Evolutionary conservation across 805 yeast genomes (phyloP), one percentile per base, ranked within the genome.

Genomic region (Saturnispora hagleri): DNA sequence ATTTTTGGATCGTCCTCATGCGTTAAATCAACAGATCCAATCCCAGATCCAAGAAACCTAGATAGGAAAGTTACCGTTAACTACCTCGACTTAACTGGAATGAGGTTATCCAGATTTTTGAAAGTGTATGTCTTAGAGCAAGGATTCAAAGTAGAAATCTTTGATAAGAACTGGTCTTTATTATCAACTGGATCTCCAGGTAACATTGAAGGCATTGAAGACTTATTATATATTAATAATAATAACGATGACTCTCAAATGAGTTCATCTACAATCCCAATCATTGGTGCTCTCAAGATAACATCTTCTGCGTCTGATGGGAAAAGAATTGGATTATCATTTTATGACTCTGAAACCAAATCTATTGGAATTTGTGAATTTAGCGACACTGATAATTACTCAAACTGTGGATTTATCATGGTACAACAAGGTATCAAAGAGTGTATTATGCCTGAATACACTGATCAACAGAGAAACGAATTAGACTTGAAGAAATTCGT

Each of bases 371-470:
- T 89, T 48, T 69, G 84, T 17, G 95, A 90, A 63, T 85, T 91
- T 57, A 77, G 77, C 9, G 99, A 93, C 64, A 89, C 88, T 62
- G 98, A 91, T 46, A 73, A 89, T 9, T 89, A 79, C 59, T 82
- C 96, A 1, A 91, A 90, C 62, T 67, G 91, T 55, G 98, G 93
- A 65, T 82, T 95, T 46, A 73, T 89, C 47, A 66, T 90, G 53
- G 84, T 93, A 58, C 99, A 93, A 65, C 71, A 89, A 35, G 96
- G 96, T 20, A 88, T 89, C 6, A 87, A 85, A 60, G 99, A 93
- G 63, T 82, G 89, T 41, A 63, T 93, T 15, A 60, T 91, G 5
- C 83, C 84, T 12, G 49, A 58, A 12, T 68, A 71, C 4, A 47
- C 51, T 10, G 59, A 56, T 2, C 42, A 55, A 20, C 45, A 49